These are phyloP conservation scores for Sisymbrium altissimum DNA, from an alignment of 345 rosid species.

Conservation along the genomic window DNA sequence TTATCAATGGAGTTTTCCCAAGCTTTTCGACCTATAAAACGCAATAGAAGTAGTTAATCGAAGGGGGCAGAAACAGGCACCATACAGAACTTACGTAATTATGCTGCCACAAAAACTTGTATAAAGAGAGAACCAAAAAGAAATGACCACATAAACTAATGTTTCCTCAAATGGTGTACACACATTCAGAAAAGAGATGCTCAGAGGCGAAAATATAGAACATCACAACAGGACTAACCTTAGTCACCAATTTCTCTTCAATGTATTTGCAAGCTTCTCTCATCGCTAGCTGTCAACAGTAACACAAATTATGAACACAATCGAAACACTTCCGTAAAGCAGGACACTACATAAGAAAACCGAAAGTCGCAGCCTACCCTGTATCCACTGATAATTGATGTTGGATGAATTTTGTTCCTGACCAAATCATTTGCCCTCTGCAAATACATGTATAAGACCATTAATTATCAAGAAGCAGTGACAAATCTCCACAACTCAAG, in stretches of 20 bases:
- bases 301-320: conserved; percentile 3
- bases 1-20: conserved; percentile 82
- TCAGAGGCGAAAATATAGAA: background rate
- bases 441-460: conserved; percentile 13
- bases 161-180: background rate
- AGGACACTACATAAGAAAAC: background rate
- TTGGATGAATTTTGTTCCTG: conserved; percentile 96
- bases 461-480: conserved; percentile 1
- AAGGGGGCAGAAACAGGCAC: background rate
- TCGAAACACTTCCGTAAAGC: background rate
- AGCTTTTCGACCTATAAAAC: conserved; percentile 77
- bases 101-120: background rate
- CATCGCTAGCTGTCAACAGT: conserved; percentile 80
- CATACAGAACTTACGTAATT: background rate
- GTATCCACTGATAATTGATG: conserved; percentile 92
- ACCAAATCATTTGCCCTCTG: conserved; percentile 97
- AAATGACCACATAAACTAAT: background rate
- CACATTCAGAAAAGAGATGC: background rate
- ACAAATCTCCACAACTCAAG: background rate
- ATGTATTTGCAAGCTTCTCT: conserved; percentile 94
- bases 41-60: background rate
- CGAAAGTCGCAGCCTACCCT: conserved; percentile 51
- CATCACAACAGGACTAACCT: conserved; percentile 44
- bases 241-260: conserved; percentile 82
- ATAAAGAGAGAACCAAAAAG: background rate